phyloP scores from a whole-genome alignment of 495 filamentous ascomycete genomes.

The Aspergillus sclerotiicarbonarius region DNA sequence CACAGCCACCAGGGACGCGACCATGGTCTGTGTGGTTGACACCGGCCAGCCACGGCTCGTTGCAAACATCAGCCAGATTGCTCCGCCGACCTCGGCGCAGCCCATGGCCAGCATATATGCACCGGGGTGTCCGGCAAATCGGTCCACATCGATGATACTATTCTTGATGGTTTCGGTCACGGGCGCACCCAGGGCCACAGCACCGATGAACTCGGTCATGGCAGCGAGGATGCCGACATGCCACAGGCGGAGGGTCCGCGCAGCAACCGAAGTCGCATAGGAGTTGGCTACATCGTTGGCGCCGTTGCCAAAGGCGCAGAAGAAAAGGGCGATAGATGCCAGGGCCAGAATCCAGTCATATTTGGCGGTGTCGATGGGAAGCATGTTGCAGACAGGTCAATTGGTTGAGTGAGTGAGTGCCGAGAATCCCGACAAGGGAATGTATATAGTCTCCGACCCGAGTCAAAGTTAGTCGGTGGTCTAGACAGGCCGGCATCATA shows the following conservation, averaged over 20 bases:
- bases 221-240: constrained; percentile 35
- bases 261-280: constrained; percentile 41
- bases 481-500: too few species aligned
- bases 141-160: constrained; percentile 55
- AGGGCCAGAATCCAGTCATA: constrained; percentile 53
- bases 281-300: constrained; percentile 49
- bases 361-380: constrained; percentile 28
- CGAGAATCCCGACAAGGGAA: too few species aligned
- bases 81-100: constrained; percentile 21
- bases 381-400: constrained; percentile 19
- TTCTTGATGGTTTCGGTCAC: constrained; percentile 67
- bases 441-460: too few species aligned
- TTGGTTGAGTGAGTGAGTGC: neutral
- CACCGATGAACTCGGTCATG: constrained; percentile 54
- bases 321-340: constrained; percentile 42
- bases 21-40: constrained; percentile 60
- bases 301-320: constrained; percentile 45
- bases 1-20: constrained; percentile 62
- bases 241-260: constrained; percentile 37
- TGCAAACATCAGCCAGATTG: constrained; percentile 19
- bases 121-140: constrained; percentile 45
- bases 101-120: constrained; percentile 28
- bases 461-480: too few species aligned
- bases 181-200: constrained; percentile 60
- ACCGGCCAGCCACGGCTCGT: constrained; percentile 20